A percentile compares a stretch with the other conserved stretches of the same genome.
phyloP scores from a whole-genome alignment of 306 rosid genomes.

The Rosa persica region DNA sequence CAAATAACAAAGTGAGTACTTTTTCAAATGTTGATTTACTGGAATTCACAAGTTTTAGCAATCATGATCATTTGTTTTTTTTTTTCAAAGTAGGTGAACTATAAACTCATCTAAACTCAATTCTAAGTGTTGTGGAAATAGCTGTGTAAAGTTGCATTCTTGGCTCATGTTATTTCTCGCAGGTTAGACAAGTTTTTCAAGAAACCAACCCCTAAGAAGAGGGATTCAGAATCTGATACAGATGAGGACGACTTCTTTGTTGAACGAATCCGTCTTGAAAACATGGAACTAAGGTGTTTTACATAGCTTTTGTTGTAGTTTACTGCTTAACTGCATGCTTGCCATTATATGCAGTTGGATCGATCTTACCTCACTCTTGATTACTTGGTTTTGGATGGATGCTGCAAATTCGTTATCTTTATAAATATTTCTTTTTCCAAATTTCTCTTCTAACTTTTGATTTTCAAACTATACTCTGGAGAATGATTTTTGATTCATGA shows the following conservation, averaged over 20 bases:
- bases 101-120: background rate
- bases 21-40: background rate
- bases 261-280: conserved; percentile 86
- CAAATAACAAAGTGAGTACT: conserved; percentile 53
- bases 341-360: background rate
- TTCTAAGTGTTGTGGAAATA: background rate
- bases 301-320: background rate
- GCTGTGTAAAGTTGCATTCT: background rate
- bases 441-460: background rate
- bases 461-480: background rate
- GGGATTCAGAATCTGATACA: conserved; percentile 39
- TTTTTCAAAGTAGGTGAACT: background rate
- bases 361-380: background rate
- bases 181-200: conserved; percentile 68
- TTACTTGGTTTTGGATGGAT: background rate
- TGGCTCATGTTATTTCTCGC: conserved; percentile 29
- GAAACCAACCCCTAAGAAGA: conserved; percentile 44
- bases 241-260: conserved; percentile 51
- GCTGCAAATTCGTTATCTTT: background rate
- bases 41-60: background rate
- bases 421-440: background rate
- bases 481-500: background rate
- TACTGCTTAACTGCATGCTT: background rate
- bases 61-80: background rate
- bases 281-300: conserved; percentile 72